Evolutionary conservation across 2,329 filamentous ascomycete species (phyloP), one percentile per base, ranked within the genome.

Genomic region (Lojkania enalia): DNA sequence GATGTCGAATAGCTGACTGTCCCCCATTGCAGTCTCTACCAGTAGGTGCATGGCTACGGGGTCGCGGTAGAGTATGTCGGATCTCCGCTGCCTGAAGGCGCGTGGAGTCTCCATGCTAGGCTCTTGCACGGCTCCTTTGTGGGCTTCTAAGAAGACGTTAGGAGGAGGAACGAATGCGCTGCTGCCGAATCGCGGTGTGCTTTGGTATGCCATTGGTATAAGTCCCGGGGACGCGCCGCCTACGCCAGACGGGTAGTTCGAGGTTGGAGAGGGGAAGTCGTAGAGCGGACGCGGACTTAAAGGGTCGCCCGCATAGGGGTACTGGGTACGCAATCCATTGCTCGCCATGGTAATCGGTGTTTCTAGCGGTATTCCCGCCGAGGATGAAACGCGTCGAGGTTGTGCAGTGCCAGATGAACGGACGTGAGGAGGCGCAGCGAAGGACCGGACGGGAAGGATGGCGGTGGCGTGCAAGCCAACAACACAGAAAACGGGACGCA

Each of bases 1-100:
- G 18, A 99, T 85, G 63, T 92, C 85, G 67, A 85, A 99, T 58
- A 84, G 76, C 63, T 85, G 86, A 74, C 90, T 95, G 71, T 99
- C 94, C 48, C 85, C 82, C 48, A 99, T 82, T 15, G 94, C 94
- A 15, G 90, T 97, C 74, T 97, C 92, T 50, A 94, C 91, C 46
- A 99, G 80, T 35, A 99, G 76, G 68, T 97, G 95, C 67, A 96
- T 85, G 58, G 90, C 87, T 33, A 99, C 78, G 0, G 79, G 78
- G 58, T 85, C 82, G 53, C 73, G 76, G 47, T 64, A 60, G 29
- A 68, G 52, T 23, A 54, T 48, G 7, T 63, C 64, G 13, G 65
- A 66, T 46, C 52, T 57, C 9, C 65, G 60, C 38, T 65, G 60
- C 19, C 57, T 48, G 15, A 57, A 51, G 18, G 58, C 58, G 47